Base-by-base conservation (phyloP, 306 rosid genomes). In the Gastrolobium bilobum region DNA sequence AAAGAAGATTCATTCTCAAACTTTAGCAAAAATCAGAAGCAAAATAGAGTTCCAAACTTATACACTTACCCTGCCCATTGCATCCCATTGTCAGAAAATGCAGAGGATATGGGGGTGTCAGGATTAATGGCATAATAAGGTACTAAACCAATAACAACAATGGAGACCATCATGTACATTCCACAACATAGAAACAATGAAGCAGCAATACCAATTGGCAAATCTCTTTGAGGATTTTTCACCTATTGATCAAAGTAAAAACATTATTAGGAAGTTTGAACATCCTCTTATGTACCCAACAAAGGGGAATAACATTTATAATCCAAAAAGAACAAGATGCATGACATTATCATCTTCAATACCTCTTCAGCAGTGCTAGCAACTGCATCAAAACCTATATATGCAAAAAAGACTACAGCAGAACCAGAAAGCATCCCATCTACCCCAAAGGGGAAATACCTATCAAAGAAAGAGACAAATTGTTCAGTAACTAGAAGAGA, bases 401-500 rank as follows among this genome's bases (percentile, higher is more conserved):
- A 92, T 2, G 99, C 94, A 61, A 95, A 92, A 82, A 95, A 95
- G 31, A 88, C 98, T 2, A 98, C 93, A 37, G 99, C 98, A 77
- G 99, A 95, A 85, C 99, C 98, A 30, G 99, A 90, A 78, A 95
- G 92, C 97, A 92, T 84, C 44, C 99, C 99, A 87, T 95, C 94
- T 13, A 90, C 86, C 81, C 97, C 99, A 79, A 86, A 91, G 56
- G 99, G 94, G 38, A 92, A 92, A 73, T 91, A 95, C 88, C 99
- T 95, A 83, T 84, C 8, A 35, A 61, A 79, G 62, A 34, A 69
- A 72, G 29, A 39, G 44, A 40, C 4, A 63, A 52, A 10, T 34
- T 26, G 4, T 65, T 63, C 78, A 72, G 15, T 53, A 31, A 67
- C n/a, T 29, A 2, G 71, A 34, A 59, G 42, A 63, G 54, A 79